Base-by-base conservation (phyloP, 805 yeast genomes). In the Nakazawaea laoshanensis region DNA sequence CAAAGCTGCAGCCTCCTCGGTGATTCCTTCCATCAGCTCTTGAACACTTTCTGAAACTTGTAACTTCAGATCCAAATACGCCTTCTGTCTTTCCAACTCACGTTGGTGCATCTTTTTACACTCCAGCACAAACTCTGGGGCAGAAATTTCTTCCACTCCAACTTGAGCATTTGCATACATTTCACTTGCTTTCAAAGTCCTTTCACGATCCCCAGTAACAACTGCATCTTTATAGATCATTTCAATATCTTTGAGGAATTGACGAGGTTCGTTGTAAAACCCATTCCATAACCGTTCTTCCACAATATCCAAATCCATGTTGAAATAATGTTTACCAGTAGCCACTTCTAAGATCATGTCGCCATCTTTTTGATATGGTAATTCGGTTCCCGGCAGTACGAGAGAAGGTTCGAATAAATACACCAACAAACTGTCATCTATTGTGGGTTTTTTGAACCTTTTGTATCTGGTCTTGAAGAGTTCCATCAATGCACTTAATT, bases 241-340 rank as follows among this genome's bases (percentile, higher is more conserved):
- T 48, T 79, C 86, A 27, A 92, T 70, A 50, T 92, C 98, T 43
- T 70, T 74, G 45, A 88, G 59, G 49, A 83, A 89, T 52, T 92
- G 96, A 42, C 75, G 78, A 10, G 97, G 96, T 47, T 87, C 96
- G 24, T 85, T 78, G 49, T 92, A 92, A 53, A 59, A 92, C 0
- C 98, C 98, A 54, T 92, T 92, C 98, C 98, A 92, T 35, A 92
- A 57, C 38, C 98, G 67, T 51, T 92, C 97, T 49, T 92, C 98
- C 21, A 92, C 74, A 12, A 87, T 78, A 49, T 92, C 98, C 35
- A 92, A 61, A 48, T 92, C 98, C 83, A 92, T 92, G 46, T 92
- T 92, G 59, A 66, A 70, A 49, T 66, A 89, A 42, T 63, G 67
- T 36, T 71, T 73, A 3, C 92, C 94, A 0, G 94, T 80, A 0